Percentiles rank a stretch among this genome's conserved stretches.
These are phyloP conservation scores for Coemansia sp. DNA, from an alignment of 192 early-diverging fungal species.

Conservation along the genomic window DNA sequence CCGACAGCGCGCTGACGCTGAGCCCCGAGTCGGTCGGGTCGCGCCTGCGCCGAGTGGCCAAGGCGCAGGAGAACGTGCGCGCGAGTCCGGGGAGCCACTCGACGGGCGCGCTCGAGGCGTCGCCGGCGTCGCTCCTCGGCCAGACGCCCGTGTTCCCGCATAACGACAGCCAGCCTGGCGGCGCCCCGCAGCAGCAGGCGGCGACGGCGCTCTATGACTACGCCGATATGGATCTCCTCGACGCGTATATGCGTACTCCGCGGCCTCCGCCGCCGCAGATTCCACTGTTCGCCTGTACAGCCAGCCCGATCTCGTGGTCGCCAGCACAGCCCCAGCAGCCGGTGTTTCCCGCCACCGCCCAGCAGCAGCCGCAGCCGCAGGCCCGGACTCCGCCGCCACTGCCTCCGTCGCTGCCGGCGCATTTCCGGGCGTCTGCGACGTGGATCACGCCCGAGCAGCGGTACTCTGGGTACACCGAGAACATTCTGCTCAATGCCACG, in stretches of 20 bases:
- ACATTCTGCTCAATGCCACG: slow-evolving; percentile 47
- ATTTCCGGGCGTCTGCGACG: slow-evolving; percentile 32
- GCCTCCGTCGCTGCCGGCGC: slow-evolving; percentile 18
- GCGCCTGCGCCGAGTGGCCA: slow-evolving; percentile 41
- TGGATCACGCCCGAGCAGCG: slow-evolving; percentile 55
- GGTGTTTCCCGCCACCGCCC: too few relatives aligned
- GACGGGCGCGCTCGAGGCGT: neutral
- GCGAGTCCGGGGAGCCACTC: neutral
- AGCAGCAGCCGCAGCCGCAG: neutral
- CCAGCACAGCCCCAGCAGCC: slow-evolving; percentile 6
- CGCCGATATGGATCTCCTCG: slow-evolving; percentile 14
- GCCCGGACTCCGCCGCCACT: slow-evolving; percentile 6
- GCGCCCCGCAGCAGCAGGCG: slow-evolving; percentile 2
- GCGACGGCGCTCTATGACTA: slow-evolving; percentile 30
- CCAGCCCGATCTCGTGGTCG: slow-evolving; percentile 28
- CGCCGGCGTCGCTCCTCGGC: neutral
- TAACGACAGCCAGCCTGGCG: neutral
- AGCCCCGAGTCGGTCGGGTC: slow-evolving; percentile 50
- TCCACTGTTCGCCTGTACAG: slow-evolving; percentile 15
- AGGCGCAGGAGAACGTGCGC: slow-evolving; percentile 32
- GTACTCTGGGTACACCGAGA: slow-evolving; percentile 49
- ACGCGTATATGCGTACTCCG: slow-evolving; percentile 22
- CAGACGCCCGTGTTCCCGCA: slow-evolving; percentile 3
- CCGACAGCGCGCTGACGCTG: slow-evolving; percentile 36
- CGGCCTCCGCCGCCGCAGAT: slow-evolving; percentile 1